Evolutionary conservation across 2,329 filamentous ascomycete species (phyloP), one percentile per base, ranked within the genome.

Genomic region (Talaromyces marneffei): DNA sequence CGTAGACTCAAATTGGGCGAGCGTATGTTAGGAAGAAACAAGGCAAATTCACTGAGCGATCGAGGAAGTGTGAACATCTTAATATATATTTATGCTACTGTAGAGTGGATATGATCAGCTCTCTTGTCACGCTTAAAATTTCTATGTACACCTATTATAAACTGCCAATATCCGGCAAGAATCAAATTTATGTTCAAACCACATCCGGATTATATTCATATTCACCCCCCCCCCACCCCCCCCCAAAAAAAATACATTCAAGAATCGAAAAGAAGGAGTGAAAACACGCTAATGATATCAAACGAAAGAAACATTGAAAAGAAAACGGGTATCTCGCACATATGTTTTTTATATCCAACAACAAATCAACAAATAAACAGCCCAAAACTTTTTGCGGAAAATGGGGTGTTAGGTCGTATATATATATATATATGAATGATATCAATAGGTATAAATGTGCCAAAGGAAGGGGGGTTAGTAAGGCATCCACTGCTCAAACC

Each of bases 401-500:
- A 16, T 2, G 10, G 31, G 33, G 27, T 23, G 37, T 54, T 39
- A 25, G 5, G 25, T 25, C 6, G n/a, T 16, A 18, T 54, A 54
- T 54, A 35, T 53, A 33, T 9, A 27, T 27, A 59, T 29, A 55
- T 31, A 29, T 16, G 8, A 27, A 46, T n/a, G 29, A 1, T 8
- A 48, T n/a, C n/a, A n/a, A n/a, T 0, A 27, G 37, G 37, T 40
- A 31, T 48, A n/a, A 20, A 57, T 42, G 6, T 12, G n/a, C 7
- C 16, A 16, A 50, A 48, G 39, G 1, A 42, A 10, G 31, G 31
- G 25, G 44, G 27, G 42, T 62, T 59, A 66, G 56, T 65, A 65
- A 27, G 62, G 61, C 37, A 59, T 59, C 62, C 63, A 65, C 27
- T 62, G 46, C 20, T 56, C 50, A 46, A 56, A 66, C 4, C 65